A percentile compares a stretch with the other conserved stretches of the same genome.
Evolutionary conservation across 1,139 yeast genomes (phyloP).

Genomic region (Williopsis jadinii): DNA sequence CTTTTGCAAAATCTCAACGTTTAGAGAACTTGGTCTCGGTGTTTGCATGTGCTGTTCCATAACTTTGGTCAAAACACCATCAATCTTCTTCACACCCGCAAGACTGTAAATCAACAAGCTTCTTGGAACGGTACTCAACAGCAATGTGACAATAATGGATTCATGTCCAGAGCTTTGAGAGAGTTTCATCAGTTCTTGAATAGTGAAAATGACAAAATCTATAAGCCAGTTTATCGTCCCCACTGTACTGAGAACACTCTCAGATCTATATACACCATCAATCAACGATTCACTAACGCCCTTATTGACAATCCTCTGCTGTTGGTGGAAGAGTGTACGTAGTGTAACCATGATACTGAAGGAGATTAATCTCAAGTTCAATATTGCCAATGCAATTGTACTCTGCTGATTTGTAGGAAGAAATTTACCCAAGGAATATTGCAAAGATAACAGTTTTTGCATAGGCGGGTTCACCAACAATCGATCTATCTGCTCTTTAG

Average conservation of each 20-base stretch:
- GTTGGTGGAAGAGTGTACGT: constrained; percentile 40
- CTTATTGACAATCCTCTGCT: constrained; percentile 22
- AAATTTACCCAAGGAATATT: constrained; percentile 57
- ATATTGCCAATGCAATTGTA: constrained; percentile 58
- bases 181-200: constrained; percentile 48
- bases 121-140: constrained; percentile 65
- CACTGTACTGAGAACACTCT: constrained; percentile 51
- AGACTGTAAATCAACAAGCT: constrained; percentile 62
- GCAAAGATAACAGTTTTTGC: constrained; percentile 59
- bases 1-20: constrained; percentile 16
- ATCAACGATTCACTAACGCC: constrained; percentile 35
- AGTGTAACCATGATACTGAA: constrained; percentile 72
- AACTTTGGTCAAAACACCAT: constrained; percentile 36
- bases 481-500: constrained; percentile 62
- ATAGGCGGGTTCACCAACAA: constrained; percentile 66
- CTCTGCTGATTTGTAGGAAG: constrained; percentile 44
- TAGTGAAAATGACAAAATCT: constrained; percentile 57
- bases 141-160: constrained; percentile 33
- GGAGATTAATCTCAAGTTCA: constrained; percentile 64
- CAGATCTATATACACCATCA: constrained; percentile 51
- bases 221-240: constrained; percentile 79
- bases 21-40: constrained; percentile 5
- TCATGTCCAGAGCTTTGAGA: constrained; percentile 7
- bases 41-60: constrained; percentile 14
- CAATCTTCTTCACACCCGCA: constrained; percentile 62